Conservation (phyloP, 208 protist genomes). For the Wallacemonas sp. region DNA sequence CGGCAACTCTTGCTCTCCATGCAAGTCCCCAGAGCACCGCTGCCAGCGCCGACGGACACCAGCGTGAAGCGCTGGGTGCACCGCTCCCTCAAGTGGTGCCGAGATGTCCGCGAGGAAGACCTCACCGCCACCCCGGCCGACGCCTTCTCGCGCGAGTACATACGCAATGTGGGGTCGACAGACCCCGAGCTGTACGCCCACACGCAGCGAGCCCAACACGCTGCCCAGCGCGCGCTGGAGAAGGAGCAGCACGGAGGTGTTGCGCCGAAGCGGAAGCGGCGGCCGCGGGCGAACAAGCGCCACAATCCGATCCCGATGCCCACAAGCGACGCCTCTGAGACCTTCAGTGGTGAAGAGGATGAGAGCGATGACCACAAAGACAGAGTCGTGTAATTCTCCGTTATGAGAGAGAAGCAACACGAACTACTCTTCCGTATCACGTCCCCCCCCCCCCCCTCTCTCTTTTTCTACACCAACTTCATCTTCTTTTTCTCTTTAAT, state of each 20-base stretch:
- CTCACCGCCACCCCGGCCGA: conserved; percentile 6
- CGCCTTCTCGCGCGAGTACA: not conserved
- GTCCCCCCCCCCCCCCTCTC: too few species aligned
- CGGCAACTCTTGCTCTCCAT: conserved; percentile 33
- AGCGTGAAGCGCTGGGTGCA: conserved; percentile 39
- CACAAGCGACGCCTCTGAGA: too few species aligned
- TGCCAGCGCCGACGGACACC: conserved; percentile 26
- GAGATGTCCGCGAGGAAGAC: not conserved
- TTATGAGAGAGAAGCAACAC: too few species aligned
- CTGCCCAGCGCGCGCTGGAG: not conserved
- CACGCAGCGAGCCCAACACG: conserved; percentile 8
- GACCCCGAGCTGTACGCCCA: conserved; percentile 10
- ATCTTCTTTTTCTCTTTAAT: too few species aligned
- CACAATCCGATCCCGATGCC: too few species aligned
- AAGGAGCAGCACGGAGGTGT: too few species aligned
- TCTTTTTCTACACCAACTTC: too few species aligned
- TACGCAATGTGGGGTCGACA: not conserved
- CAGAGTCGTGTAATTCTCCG: too few species aligned
- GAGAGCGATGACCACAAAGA: too few species aligned
- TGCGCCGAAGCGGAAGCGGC: not conserved
- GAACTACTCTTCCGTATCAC: too few species aligned
- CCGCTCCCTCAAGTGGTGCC: conserved; percentile 18
- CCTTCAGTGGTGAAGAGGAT: too few species aligned
- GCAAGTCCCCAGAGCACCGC: conserved; percentile 28
- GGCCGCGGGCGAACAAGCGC: not conserved